Conservation (phyloP, 2,329 filamentous ascomycete genomes). For the Phaeophleospora eucalypticola region DNA sequence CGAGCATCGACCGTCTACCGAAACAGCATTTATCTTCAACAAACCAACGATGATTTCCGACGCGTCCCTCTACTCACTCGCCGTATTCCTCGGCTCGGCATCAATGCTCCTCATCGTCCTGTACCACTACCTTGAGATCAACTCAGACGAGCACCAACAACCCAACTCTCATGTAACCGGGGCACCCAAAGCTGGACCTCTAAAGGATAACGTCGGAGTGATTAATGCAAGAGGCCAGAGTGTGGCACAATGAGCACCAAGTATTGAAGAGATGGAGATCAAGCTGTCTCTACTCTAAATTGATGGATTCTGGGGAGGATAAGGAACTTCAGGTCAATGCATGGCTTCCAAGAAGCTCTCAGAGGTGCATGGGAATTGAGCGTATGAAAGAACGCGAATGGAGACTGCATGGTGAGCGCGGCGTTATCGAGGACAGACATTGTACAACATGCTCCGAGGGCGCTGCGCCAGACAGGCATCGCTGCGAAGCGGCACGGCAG, state of each 20-base stretch:
- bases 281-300: too few species aligned
- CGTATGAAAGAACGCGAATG: not conserved
- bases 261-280: too few species aligned
- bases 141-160: constrained; percentile 52
- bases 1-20: not conserved
- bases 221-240: not conserved
- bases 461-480: too few species aligned
- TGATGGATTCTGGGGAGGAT: too few species aligned
- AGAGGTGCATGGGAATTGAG: too few species aligned
- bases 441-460: too few species aligned
- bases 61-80: constrained; percentile 81
- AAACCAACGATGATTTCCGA: constrained; percentile 77
- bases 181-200: constrained; percentile 1
- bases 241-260: constrained; percentile 3
- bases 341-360: too few species aligned
- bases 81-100: constrained; percentile 84
- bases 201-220: constrained; percentile 8
- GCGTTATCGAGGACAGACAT: not conserved
- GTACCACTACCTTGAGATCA: constrained; percentile 96
- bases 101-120: constrained; percentile 90
- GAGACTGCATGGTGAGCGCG: not conserved
- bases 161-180: not conserved
- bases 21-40: not conserved
- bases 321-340: too few species aligned
- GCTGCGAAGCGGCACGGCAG: too few species aligned